Conservation (phyloP, 768 basidiomycete genomes). For the Boletus patriciae region DNA sequence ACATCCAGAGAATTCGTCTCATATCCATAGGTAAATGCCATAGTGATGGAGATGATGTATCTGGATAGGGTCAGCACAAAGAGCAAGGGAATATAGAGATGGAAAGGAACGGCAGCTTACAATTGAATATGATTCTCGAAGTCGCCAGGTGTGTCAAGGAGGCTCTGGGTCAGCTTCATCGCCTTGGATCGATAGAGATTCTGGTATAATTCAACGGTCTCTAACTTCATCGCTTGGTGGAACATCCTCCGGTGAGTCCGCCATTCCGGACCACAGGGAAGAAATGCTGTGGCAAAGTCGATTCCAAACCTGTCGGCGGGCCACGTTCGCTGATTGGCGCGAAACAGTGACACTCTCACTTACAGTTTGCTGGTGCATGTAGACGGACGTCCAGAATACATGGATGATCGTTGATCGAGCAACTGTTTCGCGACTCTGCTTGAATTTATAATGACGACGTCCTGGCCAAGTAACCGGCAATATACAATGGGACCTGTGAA, state of each 20-base stretch:
- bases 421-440: constrained; percentile 25
- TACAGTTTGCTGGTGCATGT: constrained; percentile 25
- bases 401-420: constrained; percentile 31
- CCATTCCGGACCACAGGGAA: constrained; percentile 29
- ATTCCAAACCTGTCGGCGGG: constrained; percentile 24
- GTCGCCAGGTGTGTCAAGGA: constrained; percentile 23
- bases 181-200: constrained; percentile 26
- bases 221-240: constrained; percentile 27
- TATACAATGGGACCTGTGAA: constrained; percentile 31
- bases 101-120: constrained; percentile 7
- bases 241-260: constrained; percentile 31
- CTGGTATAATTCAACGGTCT: constrained; percentile 20
- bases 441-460: constrained; percentile 30
- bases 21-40: constrained; percentile 33
- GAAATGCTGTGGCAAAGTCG: constrained; percentile 32
- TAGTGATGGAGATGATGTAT: constrained; percentile 34
- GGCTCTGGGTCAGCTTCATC: constrained; percentile 15
- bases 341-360: not conserved
- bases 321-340: not conserved
- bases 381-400: constrained; percentile 31
- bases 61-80: constrained; percentile 11
- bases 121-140: constrained; percentile 29
- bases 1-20: constrained; percentile 27
- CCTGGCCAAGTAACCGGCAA: constrained; percentile 27
- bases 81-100: not conserved